Conservation (phyloP, 306 rosid genomes). For the Ormosia emarginata region DNA sequence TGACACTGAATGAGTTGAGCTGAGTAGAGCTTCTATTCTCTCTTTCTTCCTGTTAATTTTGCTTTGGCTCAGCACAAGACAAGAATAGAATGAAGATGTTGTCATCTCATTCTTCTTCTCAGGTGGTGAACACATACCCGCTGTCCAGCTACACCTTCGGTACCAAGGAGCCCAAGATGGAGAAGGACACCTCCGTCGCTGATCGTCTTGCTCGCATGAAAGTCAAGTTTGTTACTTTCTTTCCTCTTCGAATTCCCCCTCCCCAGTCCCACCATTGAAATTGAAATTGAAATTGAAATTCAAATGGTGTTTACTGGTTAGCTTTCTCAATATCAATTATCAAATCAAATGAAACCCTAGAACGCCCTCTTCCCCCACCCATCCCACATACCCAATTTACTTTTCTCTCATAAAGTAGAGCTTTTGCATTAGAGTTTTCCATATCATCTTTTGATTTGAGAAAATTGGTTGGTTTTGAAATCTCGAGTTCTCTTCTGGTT, state of each 20-base stretch:
- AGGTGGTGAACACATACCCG: conserved; percentile 94
- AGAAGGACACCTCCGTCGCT: conserved; percentile 98
- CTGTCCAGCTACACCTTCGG: conserved; percentile 98
- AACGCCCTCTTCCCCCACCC: neutral
- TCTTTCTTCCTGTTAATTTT: too few relatives aligned
- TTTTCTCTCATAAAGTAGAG: neutral
- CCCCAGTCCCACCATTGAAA: too few relatives aligned
- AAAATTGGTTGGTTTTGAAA: neutral
- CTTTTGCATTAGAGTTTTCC: neutral
- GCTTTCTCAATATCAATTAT: neutral
- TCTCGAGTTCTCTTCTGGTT: neutral
- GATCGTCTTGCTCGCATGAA: conserved; percentile 99
- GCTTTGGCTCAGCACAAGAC: neutral
- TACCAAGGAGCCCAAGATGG: conserved; percentile 98
- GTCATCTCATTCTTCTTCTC: conserved; percentile 28
- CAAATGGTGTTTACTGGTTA: neutral
- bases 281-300: neutral
- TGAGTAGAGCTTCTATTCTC: too few relatives aligned
- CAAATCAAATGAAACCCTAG: conserved; percentile 43
- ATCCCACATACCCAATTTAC: neutral
- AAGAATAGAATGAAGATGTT: conserved; percentile 38
- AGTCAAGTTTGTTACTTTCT: conserved; percentile 61
- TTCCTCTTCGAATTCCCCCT: neutral
- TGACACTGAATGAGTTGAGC: too few relatives aligned
- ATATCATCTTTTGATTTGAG: too few relatives aligned